Base-by-base conservation (phyloP, 1,139 yeast species). In the Pichia sp. region DNA sequence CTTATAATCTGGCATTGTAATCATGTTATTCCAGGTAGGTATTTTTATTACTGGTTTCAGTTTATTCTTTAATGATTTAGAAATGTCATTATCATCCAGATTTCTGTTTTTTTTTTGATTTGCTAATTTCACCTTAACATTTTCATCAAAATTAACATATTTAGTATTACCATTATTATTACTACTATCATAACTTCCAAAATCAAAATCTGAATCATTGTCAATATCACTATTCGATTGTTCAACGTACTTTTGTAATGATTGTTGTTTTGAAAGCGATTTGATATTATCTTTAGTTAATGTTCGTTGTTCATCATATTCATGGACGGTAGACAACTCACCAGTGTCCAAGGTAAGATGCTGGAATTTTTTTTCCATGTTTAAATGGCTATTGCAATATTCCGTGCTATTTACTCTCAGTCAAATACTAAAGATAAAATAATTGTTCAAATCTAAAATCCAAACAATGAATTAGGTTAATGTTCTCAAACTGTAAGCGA, bases 251-350 rank as follows among this genome's bases (percentile, higher is more conserved):
- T 49, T 53, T 11, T 32, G 29, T 12, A 47, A 23, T 7, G 38
- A 13, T 8, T 40, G 27, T 12, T 43, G 27, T 36, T 43, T 49
- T 5, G 45, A 22, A 7, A 43, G 44, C n/a, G 38, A 23, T 22
- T 37, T 27, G 11, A 44, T 30, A 24, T 52, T 53, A 3, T 45
- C 43, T 7, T 39, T 43, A 3, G 41, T 42, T 15, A 35, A 22
- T 6, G 38, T 35, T 15, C 22, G 30, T 5, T 36, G 32, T 18
- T 45, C 44, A 16, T 57, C 59, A 1, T 47, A 42, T 45, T 59
- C 63, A 30, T 55, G 56, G 2, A 59, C 62, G 2, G 60, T 58
- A 1, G 62, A 58, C 8, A 60, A 37, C n/a, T 50, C 49, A 22
- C 18, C 22, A 7, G 1, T 23, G 11, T 43, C 36, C 15, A 47